phyloP scores from a whole-genome alignment of 176 grass and related monocot species.

The Paspalum notatum region DNA sequence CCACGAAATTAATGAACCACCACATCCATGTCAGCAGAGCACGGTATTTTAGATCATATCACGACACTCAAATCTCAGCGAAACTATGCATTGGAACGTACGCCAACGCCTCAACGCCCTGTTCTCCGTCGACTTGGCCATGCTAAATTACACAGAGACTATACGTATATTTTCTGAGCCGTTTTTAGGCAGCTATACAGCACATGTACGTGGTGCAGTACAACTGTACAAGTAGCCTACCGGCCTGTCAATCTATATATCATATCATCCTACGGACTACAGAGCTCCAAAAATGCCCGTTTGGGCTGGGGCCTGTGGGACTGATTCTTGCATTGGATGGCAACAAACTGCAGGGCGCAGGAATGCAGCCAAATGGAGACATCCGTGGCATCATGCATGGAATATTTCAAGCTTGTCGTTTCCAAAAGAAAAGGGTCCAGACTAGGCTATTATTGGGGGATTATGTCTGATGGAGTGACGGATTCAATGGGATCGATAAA shows the following conservation, averaged over 20 bases:
- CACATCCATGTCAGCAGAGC: neutral
- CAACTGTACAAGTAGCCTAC: too few relatives aligned
- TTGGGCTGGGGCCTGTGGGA: too few relatives aligned
- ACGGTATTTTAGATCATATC: neutral
- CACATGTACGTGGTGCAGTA: too few relatives aligned
- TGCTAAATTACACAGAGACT: neutral
- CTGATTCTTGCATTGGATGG: constrained; percentile 12
- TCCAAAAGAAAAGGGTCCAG: neutral
- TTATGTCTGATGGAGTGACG: neutral
- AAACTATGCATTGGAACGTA: neutral
- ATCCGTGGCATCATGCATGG: neutral
- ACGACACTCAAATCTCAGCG: neutral
- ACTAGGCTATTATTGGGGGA: neutral
- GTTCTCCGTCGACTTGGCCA: neutral
- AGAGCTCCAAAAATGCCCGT: neutral
- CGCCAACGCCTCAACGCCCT: neutral
- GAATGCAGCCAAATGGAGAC: constrained; percentile 42
- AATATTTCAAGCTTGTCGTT: neutral
- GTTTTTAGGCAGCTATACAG: too few relatives aligned
- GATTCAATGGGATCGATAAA: constrained; percentile 22
- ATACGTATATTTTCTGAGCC: too few relatives aligned
- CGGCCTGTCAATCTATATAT: too few relatives aligned
- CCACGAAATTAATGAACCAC: neutral
- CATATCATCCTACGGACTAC: neutral
- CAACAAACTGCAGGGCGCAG: constrained; percentile 11